Evolutionary conservation across 495 filamentous ascomycete species (phyloP).

Genomic region (Mytilinidion resinicola): DNA sequence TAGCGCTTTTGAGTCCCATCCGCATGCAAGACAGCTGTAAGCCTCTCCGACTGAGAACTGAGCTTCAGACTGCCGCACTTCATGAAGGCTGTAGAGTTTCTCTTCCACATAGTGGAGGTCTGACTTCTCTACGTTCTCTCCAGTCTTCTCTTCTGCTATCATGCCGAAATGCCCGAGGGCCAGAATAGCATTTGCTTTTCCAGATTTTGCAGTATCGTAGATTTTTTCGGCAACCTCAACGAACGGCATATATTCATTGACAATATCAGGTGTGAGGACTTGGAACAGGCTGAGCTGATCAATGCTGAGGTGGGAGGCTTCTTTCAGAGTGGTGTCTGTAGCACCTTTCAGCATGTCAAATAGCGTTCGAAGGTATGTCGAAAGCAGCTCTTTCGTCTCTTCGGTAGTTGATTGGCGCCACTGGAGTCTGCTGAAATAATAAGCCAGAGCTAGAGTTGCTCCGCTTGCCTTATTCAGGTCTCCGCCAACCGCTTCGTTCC

Average conservation of each 20-base stretch:
- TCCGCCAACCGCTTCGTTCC: slow-evolving; percentile 55
- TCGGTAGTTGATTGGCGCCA: slow-evolving; percentile 25
- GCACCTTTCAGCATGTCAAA: slow-evolving; percentile 45
- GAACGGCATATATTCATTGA: slow-evolving; percentile 38
- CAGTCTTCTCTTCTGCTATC: slow-evolving; percentile 43
- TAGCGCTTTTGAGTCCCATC: slow-evolving; percentile 68
- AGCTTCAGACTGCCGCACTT: slow-evolving; percentile 72
- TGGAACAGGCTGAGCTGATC: slow-evolving; percentile 69
- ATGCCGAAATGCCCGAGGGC: slow-evolving; percentile 63
- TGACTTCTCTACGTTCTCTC: slow-evolving; percentile 25
- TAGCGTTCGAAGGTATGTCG: slow-evolving; percentile 38
- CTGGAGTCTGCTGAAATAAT: slow-evolving; percentile 55
- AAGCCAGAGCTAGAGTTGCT: slow-evolving; percentile 51
- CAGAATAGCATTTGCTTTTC: slow-evolving; percentile 72
- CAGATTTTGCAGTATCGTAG: slow-evolving; percentile 60
- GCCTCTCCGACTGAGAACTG: slow-evolving; percentile 89
- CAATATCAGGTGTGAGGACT: slow-evolving; percentile 41
- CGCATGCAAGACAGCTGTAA: slow-evolving; percentile 63
- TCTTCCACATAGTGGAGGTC: slow-evolving; percentile 46
- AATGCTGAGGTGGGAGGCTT: slow-evolving; percentile 58
- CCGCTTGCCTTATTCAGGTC: slow-evolving; percentile 57
- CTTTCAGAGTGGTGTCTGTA: slow-evolving; percentile 51
- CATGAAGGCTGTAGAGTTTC: slow-evolving; percentile 67
- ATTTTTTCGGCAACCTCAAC: slow-evolving; percentile 53
- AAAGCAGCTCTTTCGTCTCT: slow-evolving; percentile 34